Evolutionary conservation across 2,329 filamentous ascomycete species (phyloP), one percentile per base, ranked within the genome.

Genomic region (Exophiala viscosa): DNA sequence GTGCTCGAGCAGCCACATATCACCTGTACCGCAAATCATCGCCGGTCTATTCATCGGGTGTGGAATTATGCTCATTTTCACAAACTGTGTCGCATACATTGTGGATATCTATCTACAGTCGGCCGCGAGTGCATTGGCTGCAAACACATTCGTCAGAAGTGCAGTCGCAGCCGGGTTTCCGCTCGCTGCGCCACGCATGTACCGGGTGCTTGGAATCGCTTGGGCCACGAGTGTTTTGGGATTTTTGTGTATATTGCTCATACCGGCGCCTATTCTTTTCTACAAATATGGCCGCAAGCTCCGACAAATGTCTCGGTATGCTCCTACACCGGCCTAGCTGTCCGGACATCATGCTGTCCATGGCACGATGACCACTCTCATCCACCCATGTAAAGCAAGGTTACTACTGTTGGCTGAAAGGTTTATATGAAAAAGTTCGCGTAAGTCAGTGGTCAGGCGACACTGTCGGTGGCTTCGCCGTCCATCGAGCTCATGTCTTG

Each of bases 21-120:
- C 48, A 14, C 95, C 88, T 86, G 83, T 89, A n/a, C 77, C 82
- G 15, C 87, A 89, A 1, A 84, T 93, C 44, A 73, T 88, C 1
- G 88, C 88, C 1, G 88, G 88, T 1, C 78, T 95, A 4, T 86
- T 85, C 0, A 95, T 93, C 62, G 88, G 88, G 10, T 77, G 80
- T 0, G 89, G 88, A 0, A 93, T 91, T 63, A 84, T 82, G 10
- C 77, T 84, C 3, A 82, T 87, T 35, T 95, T 93, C 72, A 91
- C 93, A n/a, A 55, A 52, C 20, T 47, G 52, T 31, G 52, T 60
- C 8, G 1, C 76, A 74, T 67, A 61, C 35, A 48, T 60, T 33
- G 55, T 65, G 2, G 60, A 62, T 40, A 59, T 60, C 15, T 61
- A 62, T 38, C 50, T 59, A n/a, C 43, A 46, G n/a, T 48, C 48